Percentiles rank a stretch among this genome's conserved stretches.
phyloP scores from a whole-genome alignment of 1,284 basidiomycete species.

The Leccinum fallax region DNA sequence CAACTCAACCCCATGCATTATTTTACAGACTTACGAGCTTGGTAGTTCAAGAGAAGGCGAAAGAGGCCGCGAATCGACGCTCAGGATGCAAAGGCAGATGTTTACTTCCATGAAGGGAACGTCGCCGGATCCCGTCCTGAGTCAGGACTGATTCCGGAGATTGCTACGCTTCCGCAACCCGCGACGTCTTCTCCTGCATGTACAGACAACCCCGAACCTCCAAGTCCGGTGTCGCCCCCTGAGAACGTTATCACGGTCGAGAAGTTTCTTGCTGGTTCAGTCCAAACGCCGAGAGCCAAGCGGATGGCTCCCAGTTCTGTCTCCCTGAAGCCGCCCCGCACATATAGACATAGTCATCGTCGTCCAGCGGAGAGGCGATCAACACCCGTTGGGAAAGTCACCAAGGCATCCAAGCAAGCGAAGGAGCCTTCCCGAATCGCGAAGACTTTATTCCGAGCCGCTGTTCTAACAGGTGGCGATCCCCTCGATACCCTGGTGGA shows the following conservation, averaged over 20 bases:
- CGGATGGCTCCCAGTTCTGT: neutral
- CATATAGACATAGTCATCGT: slow-evolving; percentile 24
- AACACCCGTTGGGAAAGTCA: neutral
- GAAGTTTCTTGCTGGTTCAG: slow-evolving; percentile 23
- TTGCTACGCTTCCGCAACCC: slow-evolving; percentile 18
- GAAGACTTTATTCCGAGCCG: slow-evolving; percentile 26
- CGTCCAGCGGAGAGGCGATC: neutral
- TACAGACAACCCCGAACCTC: neutral
- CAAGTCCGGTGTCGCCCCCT: neutral
- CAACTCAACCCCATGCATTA: neutral
- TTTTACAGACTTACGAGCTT: neutral
- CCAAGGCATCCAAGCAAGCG: neutral
- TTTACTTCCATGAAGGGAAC: neutral
- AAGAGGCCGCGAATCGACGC: slow-evolving; percentile 19
- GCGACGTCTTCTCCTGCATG: slow-evolving; percentile 1
- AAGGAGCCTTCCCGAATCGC: slow-evolving; percentile 12
- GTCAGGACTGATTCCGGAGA: slow-evolving; percentile 14
- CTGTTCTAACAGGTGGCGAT: slow-evolving; percentile 30
- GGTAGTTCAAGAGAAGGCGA: slow-evolving; percentile 34
- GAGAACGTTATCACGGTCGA: slow-evolving; percentile 31
- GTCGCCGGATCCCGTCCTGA: neutral
- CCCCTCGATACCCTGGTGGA: slow-evolving; percentile 22
- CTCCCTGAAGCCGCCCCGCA: slow-evolving; percentile 6
- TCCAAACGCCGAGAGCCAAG: slow-evolving; percentile 2
- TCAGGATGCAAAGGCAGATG: slow-evolving; percentile 3